Base-by-base conservation (phyloP, 2,329 filamentous ascomycete species). In the Paramyrothecium sp. region DNA sequence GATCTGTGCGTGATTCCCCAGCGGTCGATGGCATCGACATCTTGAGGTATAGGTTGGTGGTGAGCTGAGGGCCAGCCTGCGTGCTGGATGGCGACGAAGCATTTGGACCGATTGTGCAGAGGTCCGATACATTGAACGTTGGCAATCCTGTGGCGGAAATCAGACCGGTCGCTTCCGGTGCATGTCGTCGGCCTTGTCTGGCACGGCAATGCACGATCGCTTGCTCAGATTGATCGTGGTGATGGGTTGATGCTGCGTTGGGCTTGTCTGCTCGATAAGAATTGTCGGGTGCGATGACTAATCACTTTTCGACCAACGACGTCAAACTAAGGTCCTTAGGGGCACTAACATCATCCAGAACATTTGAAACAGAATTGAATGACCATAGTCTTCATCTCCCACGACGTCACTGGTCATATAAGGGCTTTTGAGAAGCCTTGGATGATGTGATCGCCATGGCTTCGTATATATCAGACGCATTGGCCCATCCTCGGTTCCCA, bases 401-500 rank as follows among this genome's bases (percentile, higher is more conserved):
- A 5, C 26, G 26, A 30, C 4, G 26, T 5, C 4, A 10, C 26
- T 30, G 26, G 26, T 30, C 26, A 30, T 30, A 30, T 44, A 4
- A 16, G 38, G 38, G 38, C 13, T 19, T 44, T 12, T 44, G 13
- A 44, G 13, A 44, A 12, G 38, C 38, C n/a, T 19, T 44, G 52
- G 22, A 56, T 55, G 22, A 65, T 66, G 62, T 33, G 38, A 59
- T 61, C 59, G 67, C 57, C 17, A 79, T 79, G 79, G 65, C 77
- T 47, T 78, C 78, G 30, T 73, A 80, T 38, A 56, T 82, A 26
- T 70, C 76, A 47, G 75, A 78, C 54, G 72, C 75, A 5, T 67
- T 79, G 46, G 72, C 75, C 44, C 80, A 74, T 64, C 73, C 79
- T 34, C 78, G 78, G 23, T 69, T 81, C 47, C 90, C 92, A 70